Conservation (phyloP, 495 filamentous ascomycete genomes). For the Ramalina intermedia region DNA sequence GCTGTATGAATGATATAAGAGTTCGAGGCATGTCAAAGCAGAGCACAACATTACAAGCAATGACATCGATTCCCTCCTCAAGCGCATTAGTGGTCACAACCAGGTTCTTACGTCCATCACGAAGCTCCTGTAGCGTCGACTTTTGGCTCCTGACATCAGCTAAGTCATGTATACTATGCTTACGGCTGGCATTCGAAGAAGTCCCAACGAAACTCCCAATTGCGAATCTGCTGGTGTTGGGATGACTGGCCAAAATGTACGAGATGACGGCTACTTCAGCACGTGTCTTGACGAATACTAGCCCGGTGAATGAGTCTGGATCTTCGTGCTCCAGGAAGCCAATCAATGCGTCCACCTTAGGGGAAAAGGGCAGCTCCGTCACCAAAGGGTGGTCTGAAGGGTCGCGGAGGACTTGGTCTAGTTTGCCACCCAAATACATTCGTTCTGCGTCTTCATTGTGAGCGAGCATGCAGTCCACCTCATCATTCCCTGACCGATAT, state of each 20-base stretch:
- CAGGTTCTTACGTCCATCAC: constrained; percentile 54
- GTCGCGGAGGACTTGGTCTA: constrained; percentile 1
- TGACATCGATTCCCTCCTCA: constrained; percentile 87
- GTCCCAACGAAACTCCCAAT: constrained; percentile 61
- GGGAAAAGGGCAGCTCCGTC: constrained; percentile 20
- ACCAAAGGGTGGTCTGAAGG: not conserved
- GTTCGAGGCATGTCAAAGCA: constrained; percentile 66
- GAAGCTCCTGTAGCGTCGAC: constrained; percentile 53
- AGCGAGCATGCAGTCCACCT: constrained; percentile 21
- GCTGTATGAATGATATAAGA: constrained; percentile 78
- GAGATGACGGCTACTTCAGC: constrained; percentile 54
- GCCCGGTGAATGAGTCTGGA: constrained; percentile 39
- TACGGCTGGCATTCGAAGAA: constrained; percentile 34
- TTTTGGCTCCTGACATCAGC: constrained; percentile 37
- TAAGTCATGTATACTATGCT: constrained; percentile 46
- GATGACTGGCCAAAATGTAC: constrained; percentile 48
- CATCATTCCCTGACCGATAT: constrained; percentile 20
- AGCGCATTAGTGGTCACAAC: constrained; percentile 73
- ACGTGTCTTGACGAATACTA: constrained; percentile 69
- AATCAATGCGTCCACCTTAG: constrained; percentile 42
- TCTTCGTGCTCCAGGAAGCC: constrained; percentile 33
- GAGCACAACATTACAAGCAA: constrained; percentile 73
- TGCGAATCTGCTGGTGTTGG: constrained; percentile 41
- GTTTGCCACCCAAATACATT: constrained; percentile 34
- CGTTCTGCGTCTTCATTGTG: constrained; percentile 39